Evolutionary conservation across 2,329 filamentous ascomycete genomes (phyloP).

Genomic region (Alternaria sp.): DNA sequence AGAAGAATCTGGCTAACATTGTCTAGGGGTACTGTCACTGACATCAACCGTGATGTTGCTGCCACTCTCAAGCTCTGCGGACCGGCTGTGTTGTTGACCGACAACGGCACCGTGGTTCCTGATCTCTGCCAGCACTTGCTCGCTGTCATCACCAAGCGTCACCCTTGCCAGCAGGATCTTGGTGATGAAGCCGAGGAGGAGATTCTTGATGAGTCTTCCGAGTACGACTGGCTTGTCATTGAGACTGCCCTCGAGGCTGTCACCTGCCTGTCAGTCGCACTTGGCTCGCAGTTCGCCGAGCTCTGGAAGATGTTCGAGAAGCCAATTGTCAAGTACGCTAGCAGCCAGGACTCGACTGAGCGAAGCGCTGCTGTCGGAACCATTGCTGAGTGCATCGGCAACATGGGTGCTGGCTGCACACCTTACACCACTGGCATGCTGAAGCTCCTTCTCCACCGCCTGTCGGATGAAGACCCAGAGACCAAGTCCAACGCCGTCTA

Average conservation of each 20-base stretch:
- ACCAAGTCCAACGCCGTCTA: slow-evolving; percentile 96
- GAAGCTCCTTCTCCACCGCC: slow-evolving; percentile 82
- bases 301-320: slow-evolving; percentile 97
- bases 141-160: slow-evolving; percentile 85
- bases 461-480: slow-evolving; percentile 88
- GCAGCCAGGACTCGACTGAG: slow-evolving; percentile 85
- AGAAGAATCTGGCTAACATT: slow-evolving; percentile 28
- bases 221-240: slow-evolving; percentile 97
- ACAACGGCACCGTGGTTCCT: slow-evolving; percentile 70
- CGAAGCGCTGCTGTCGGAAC: slow-evolving; percentile 90
- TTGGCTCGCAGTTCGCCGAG: slow-evolving; percentile 82
- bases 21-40: slow-evolving; percentile 81
- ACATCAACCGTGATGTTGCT: slow-evolving; percentile 92
- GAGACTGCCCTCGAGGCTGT: slow-evolving; percentile 94
- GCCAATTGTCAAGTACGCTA: slow-evolving; percentile 85
- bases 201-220: slow-evolving; percentile 76
- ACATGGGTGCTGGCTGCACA: slow-evolving; percentile 82
- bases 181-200: slow-evolving; percentile 79
- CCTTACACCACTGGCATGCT: slow-evolving; percentile 80
- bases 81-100: slow-evolving; percentile 79
- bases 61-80: slow-evolving; percentile 91
- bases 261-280: slow-evolving; percentile 80
- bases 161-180: slow-evolving; percentile 91
- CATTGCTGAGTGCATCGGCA: slow-evolving; percentile 87
- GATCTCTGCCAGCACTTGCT: slow-evolving; percentile 78